phyloP scores from a whole-genome alignment of 2,329 filamentous ascomycete species.

The Davidsoniella australis region DNA sequence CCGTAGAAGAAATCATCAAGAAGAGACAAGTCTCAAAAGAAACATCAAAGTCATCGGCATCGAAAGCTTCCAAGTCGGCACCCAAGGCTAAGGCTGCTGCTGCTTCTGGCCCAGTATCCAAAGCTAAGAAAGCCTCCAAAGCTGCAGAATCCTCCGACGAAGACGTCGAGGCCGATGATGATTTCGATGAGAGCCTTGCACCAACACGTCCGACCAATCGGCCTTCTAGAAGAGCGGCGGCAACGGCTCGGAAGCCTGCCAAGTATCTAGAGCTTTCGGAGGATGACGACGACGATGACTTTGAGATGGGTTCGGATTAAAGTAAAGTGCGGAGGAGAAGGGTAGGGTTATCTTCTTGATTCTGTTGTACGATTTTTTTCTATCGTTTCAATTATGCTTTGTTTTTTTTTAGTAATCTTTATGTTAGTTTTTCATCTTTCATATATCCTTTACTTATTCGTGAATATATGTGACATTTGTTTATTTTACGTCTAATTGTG shows the following conservation, averaged over 20 bases:
- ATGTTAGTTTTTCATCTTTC: neutral
- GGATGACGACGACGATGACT: conserved; percentile 10
- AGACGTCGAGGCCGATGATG: conserved; percentile 26
- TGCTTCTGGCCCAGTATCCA: neutral
- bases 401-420: neutral
- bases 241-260: conserved; percentile 15
- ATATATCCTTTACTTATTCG: neutral
- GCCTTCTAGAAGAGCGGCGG: conserved; percentile 11
- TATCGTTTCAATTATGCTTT: neutral
- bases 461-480: neutral
- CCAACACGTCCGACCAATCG: neutral
- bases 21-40: neutral
- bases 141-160: conserved; percentile 16
- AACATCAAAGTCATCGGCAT: neutral
- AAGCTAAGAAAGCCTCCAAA: neutral
- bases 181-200: conserved; percentile 22
- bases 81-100: neutral
- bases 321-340: neutral
- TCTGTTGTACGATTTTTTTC: neutral
- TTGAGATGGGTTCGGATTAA: conserved; percentile 12
- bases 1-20: neutral
- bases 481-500: no score
- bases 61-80: conserved; percentile 1
- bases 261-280: conserved; percentile 9
- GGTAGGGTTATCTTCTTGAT: neutral